Conservation (phyloP, 768 basidiomycete genomes). For the Suillus spraguei region DNA sequence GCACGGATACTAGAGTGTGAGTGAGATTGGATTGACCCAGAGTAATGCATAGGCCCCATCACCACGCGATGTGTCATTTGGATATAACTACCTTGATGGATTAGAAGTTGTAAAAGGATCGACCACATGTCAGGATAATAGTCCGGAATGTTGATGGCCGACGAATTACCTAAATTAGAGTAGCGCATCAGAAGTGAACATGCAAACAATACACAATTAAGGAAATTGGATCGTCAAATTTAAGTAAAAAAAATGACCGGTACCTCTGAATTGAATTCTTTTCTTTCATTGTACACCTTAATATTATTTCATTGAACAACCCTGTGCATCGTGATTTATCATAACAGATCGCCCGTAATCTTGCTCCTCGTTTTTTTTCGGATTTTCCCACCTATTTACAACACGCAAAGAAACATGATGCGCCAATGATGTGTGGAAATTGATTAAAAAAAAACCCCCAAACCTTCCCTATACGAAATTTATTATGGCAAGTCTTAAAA, state of each 20-base stretch:
- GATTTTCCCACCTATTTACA: constrained; percentile 25
- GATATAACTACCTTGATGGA: constrained; percentile 24
- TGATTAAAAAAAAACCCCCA: constrained; percentile 44
- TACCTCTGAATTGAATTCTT: constrained; percentile 12
- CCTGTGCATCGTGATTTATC: constrained; percentile 2
- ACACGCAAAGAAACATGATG: constrained; percentile 28
- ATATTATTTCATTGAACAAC: constrained; percentile 1
- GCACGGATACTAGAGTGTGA: constrained; percentile 24
- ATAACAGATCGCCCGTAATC: neutral
- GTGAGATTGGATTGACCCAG: constrained; percentile 1
- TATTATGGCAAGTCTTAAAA: constrained; percentile 41
- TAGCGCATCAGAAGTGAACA: constrained; percentile 21
- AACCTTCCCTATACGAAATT: constrained; percentile 44
- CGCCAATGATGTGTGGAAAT: constrained; percentile 33
- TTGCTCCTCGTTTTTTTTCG: constrained; percentile 9
- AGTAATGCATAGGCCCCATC: constrained; percentile 5
- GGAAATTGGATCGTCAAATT: constrained; percentile 29
- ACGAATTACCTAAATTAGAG: constrained; percentile 24
- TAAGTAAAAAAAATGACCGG: neutral
- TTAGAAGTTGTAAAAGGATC: constrained; percentile 18
- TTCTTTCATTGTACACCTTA: constrained; percentile 1
- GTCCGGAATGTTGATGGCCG: constrained; percentile 30
- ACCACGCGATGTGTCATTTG: constrained; percentile 28
- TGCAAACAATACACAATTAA: constrained; percentile 17
- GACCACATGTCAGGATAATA: constrained; percentile 20